Evolutionary conservation across 257 asterid species (phyloP).

Genomic region (Eustoma russellianum): DNA sequence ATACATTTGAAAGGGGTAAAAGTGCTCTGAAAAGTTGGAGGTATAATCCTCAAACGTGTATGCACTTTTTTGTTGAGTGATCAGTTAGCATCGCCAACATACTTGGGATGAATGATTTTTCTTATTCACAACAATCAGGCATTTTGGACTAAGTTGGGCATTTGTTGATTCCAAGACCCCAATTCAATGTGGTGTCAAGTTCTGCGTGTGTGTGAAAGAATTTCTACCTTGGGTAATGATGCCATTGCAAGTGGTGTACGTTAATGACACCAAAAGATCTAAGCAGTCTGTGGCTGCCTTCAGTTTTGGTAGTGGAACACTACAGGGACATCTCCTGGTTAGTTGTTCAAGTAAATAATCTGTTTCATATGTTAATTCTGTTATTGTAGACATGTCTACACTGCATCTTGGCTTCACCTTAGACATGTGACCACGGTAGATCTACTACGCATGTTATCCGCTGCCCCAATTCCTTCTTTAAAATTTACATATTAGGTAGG

Average conservation of each 20-base stretch:
- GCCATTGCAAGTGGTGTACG: constrained; percentile 78
- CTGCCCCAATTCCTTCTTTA: too few relatives aligned
- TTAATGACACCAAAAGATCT: constrained; percentile 33
- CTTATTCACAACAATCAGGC: constrained; percentile 35
- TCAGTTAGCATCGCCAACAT: background rate
- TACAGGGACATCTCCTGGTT: constrained; percentile 86
- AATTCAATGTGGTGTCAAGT: constrained; percentile 53
- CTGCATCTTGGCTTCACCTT: background rate
- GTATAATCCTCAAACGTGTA: constrained; percentile 15
- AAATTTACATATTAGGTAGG: too few relatives aligned
- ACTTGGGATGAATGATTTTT: background rate
- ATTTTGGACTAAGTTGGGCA: constrained; percentile 86
- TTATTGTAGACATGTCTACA: background rate
- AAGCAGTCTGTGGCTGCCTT: constrained; percentile 43
- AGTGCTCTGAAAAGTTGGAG: constrained; percentile 76
- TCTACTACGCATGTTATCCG: too few relatives aligned
- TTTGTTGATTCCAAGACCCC: constrained; percentile 71
- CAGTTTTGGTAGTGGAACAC: constrained; percentile 88
- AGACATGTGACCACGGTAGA: too few relatives aligned
- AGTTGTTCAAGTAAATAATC: constrained; percentile 1
- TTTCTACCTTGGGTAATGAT: constrained; percentile 84
- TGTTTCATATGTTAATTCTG: too few relatives aligned
- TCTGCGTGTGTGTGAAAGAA: constrained; percentile 76
- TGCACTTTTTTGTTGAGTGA: background rate
- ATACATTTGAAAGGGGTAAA: constrained; percentile 79